Conservation (phyloP, 306 rosid species). For the Hippophae gyantsensis region DNA sequence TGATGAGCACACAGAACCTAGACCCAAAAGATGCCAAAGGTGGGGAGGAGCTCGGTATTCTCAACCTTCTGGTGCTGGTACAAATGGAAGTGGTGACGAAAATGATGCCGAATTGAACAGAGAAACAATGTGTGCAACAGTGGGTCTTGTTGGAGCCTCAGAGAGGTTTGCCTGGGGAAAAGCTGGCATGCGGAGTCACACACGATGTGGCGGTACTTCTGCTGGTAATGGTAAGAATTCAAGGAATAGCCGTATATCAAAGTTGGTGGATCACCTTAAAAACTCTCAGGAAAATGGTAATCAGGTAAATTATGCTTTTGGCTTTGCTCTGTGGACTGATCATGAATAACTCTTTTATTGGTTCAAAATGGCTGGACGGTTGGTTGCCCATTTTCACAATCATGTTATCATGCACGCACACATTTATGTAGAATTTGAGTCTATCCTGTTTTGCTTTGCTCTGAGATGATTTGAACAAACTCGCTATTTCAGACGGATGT, state of each 20-base stretch:
- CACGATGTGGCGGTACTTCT: conserved; percentile 40
- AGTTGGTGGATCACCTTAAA: conserved; percentile 46
- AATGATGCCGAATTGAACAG: conserved; percentile 39
- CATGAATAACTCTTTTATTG: conserved; percentile 8
- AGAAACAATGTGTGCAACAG: conserved; percentile 39
- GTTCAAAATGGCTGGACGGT: conserved; percentile 13
- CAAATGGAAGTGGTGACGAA: conserved; percentile 46
- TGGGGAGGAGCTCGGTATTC: conserved; percentile 44
- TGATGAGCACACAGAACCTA: conserved; percentile 47
- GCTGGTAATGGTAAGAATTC: conserved; percentile 43
- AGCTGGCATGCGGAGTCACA: conserved; percentile 58
- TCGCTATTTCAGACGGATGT: conserved; percentile 35
- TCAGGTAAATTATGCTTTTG: conserved; percentile 37
- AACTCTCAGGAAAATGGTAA: conserved; percentile 27
- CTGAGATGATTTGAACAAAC: conserved; percentile 6
- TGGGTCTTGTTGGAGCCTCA: conserved; percentile 39
- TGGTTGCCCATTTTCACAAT: neutral
- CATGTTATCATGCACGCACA: conserved; percentile 2
- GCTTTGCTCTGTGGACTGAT: conserved; percentile 11
- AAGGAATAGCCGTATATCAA: conserved; percentile 41
- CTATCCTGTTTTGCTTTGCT: conserved; percentile 9
- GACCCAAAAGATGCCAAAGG: conserved; percentile 38
- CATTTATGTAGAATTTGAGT: conserved; percentile 3
- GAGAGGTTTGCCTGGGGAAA: conserved; percentile 71
- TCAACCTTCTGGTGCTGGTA: conserved; percentile 34